Base-by-base conservation (phyloP, 306 rosid genomes). In the Begonia masoniana region DNA sequence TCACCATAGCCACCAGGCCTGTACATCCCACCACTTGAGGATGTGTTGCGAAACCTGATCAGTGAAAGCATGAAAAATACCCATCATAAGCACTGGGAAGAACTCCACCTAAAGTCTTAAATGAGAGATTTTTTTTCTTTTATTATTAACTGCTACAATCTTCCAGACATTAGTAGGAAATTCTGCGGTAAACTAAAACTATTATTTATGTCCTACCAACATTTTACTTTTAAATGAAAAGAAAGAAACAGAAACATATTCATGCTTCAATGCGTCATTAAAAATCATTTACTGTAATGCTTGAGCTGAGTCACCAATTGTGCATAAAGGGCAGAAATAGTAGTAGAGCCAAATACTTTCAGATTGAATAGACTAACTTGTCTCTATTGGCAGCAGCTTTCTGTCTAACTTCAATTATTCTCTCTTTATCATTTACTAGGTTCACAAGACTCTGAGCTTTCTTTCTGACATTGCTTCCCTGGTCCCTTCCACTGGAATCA, bases 401-500 rank as follows among this genome's bases (percentile, higher is more conserved):
- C 77, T 84, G 83, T 64, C 96, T 84, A 57, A 81, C 83, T 72
- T 88, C 96, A 58, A 53, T 72, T 69, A 84, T 73, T 65, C 74
- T 84, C 68, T 88, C 96, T 63, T 79, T 79, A 63, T 88, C 96
- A 64, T 79, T 88, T 72, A 88, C 94, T 58, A 88, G 86, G 46
- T 43, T 74, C 65, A 83, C 80, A 52, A 88, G 82, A 75, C 74
- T 73, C 69, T 78, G 96, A 49, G 96, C 79, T 72, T 81, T 88
- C 85, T 73, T 84, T 71, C 96, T 78, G 43, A 88, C 85, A 67
- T 88, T 88, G 82, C 74, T 76, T 58, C 96, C 96, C 77, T 88
- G 96, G 64, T 88, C 94, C 77, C 75, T 77, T 77, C 96, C 96
- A 61, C 87, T 73, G 47, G 96, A 88, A 76, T 88, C 96, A 54